Evolutionary conservation across 2,329 filamentous ascomycete species (phyloP), one percentile per base, ranked within the genome.

Genomic region (Alternaria sp.): DNA sequence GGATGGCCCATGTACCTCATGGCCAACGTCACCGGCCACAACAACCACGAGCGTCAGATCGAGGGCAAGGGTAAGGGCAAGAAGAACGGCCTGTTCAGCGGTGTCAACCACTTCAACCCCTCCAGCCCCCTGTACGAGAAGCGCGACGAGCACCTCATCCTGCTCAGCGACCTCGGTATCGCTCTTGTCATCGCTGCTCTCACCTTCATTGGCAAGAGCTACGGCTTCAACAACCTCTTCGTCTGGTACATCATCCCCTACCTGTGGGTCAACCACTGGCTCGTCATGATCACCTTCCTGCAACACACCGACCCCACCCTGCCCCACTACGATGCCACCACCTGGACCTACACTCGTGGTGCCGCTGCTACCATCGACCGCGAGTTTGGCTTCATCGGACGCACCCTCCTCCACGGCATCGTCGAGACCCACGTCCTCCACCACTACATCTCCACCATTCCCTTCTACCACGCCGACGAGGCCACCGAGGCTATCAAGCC

Each of bases 191-290:
- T 83, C 59, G 83, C 85, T 64, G 84, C 82, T 55, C 86, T 97
- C 64, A 87, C 87, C 81, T 86, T 86, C 74, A 84, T 97, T 69
- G 90, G 90, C 74, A 89, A 89, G 81, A 91, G 82, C 60, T 97
- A 90, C 73, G 96, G 96, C 77, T 95, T 90, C 85, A 80, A 85
- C 78, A 98, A 97, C 85, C 85, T 98, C 80, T 83, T 92, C 63
- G 91, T 99, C 67, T 98, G 96, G 95, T 99, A 99, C 84, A 89
- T 94, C 77, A 78, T 96, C 62, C 96, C 96, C 40, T 99, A 98
- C 81, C 86, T 97, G 65, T 97, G 95, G 95, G 94, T 97, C 60
- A 97, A 98, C 88, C 93, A 97, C 88, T 98, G 95, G 95, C 91
- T 98, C 60, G 94, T 98, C 71, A 94, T 94, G 80, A 98, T 98